Evolutionary conservation across 495 filamentous ascomycete species (phyloP).

Genomic region (Tuber aestivum): DNA sequence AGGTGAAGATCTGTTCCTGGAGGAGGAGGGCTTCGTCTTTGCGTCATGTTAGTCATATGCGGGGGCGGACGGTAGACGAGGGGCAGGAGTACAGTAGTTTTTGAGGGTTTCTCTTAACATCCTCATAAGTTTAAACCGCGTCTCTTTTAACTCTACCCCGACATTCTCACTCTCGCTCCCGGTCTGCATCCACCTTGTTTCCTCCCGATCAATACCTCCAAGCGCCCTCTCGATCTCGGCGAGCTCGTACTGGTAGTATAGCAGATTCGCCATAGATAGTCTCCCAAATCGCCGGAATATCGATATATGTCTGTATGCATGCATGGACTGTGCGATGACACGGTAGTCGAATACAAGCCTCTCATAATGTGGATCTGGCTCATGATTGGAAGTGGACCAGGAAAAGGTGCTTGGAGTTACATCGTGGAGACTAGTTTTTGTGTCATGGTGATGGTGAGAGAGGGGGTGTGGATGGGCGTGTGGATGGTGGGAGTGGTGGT

Average conservation of each 20-base stretch:
- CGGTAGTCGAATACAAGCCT: conserved; percentile 30
- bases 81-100: conserved; percentile 19
- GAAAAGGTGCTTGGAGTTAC: conserved; percentile 26
- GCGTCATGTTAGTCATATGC: background rate
- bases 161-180: conserved; percentile 31
- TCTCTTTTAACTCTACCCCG: conserved; percentile 26
- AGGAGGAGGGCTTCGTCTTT: conserved; percentile 37
- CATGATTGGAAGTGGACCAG: conserved; percentile 26
- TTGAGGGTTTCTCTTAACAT: conserved; percentile 32
- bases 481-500: conserved; percentile 13
- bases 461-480: conserved; percentile 13
- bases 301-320: conserved; percentile 38
- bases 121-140: conserved; percentile 25
- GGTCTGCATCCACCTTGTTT: conserved; percentile 29
- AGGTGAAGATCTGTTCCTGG: conserved; percentile 37
- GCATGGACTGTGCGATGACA: conserved; percentile 37
- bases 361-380: conserved; percentile 32
- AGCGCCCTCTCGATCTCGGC: conserved; percentile 26
- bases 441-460: conserved; percentile 12
- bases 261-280: conserved; percentile 34
- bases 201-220: conserved; percentile 22
- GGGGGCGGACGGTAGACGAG: background rate
- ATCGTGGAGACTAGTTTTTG: conserved; percentile 21
- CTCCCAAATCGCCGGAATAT: conserved; percentile 39
- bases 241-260: conserved; percentile 35